These are phyloP conservation scores for Chalciporus piperatus DNA, from an alignment of 768 basidiomycete genomes.

Conservation along the genomic window DNA sequence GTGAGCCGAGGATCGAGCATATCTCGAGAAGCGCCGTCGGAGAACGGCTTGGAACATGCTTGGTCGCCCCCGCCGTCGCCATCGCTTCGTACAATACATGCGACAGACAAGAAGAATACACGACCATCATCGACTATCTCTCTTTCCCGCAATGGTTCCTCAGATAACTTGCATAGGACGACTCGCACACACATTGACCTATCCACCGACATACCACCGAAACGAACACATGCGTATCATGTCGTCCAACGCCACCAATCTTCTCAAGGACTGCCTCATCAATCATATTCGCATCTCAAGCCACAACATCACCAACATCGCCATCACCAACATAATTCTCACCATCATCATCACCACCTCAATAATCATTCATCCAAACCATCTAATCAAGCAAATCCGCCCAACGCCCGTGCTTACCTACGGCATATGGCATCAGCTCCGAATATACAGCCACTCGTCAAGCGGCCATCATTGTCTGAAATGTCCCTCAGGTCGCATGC, in stretches of 20 bases:
- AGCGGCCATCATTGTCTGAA: slow-evolving; percentile 32
- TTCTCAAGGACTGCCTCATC: slow-evolving; percentile 22
- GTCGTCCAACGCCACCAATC: slow-evolving; percentile 21
- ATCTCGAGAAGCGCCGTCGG: slow-evolving; percentile 16
- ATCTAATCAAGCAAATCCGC: slow-evolving; percentile 24
- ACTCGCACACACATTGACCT: slow-evolving; percentile 10
- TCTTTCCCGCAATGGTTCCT: slow-evolving; percentile 18
- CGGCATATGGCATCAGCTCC: slow-evolving; percentile 71
- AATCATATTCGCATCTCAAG: slow-evolving; percentile 17
- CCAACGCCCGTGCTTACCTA: slow-evolving; percentile 64
- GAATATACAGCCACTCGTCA: slow-evolving; percentile 37
- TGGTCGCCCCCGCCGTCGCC: slow-evolving; percentile 30
- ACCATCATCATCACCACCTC: slow-evolving; percentile 19
- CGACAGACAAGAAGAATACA: slow-evolving; percentile 7
- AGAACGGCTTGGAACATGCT: slow-evolving; percentile 1
- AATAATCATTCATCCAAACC: slow-evolving; percentile 26
- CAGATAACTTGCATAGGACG: slow-evolving; percentile 18
- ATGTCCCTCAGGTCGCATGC: slow-evolving; percentile 34
- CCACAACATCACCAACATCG: slow-evolving; percentile 19
- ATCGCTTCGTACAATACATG: slow-evolving; percentile 10
- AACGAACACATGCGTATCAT: slow-evolving; percentile 8
- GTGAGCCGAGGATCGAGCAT: slow-evolving; percentile 35
- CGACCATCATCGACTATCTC: slow-evolving; percentile 16
- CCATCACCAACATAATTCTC: slow-evolving; percentile 19
- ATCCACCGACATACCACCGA: slow-evolving; percentile 8